A percentile compares a stretch with the other conserved stretches of the same genome.
Conservation (phyloP, 164 flowering plant genomes). For the Berberis vulgaris region DNA sequence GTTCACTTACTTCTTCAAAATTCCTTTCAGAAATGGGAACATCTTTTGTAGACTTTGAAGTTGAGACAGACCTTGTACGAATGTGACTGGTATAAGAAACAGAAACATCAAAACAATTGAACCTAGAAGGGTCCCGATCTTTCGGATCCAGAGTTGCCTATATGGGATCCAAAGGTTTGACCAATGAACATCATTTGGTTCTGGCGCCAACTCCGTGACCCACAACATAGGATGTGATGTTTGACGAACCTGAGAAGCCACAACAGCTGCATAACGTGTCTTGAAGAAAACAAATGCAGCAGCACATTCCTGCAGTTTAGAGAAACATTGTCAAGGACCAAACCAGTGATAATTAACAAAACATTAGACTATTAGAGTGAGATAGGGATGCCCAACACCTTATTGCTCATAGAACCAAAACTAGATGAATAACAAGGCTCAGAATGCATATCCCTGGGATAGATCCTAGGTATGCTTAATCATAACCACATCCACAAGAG, state of each 20-base stretch:
- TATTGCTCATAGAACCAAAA: neutral
- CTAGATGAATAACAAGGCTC: neutral
- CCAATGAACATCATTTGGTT: conserved; percentile 88
- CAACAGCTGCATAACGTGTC: conserved; percentile 73
- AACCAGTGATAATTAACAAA: neutral
- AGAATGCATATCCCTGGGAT: no score
- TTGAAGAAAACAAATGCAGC: conserved; percentile 91
- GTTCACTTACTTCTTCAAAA: conserved; percentile 48
- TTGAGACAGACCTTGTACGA: conserved; percentile 75
- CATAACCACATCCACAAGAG: no score
- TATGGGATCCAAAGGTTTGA: conserved; percentile 74
- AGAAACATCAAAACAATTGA: conserved; percentile 53
- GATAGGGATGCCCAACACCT: neutral
- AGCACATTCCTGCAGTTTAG: conserved; percentile 57
- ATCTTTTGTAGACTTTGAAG: conserved; percentile 43
- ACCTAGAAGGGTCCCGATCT: conserved; percentile 50
- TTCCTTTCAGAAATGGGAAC: conserved; percentile 62
- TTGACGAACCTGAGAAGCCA: conserved; percentile 65
- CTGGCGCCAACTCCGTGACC: conserved; percentile 91
- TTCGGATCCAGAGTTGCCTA: conserved; percentile 79
- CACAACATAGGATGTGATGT: conserved; percentile 86
- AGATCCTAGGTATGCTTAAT: no score
- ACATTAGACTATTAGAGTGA: neutral
- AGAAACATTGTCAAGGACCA: conserved; percentile 4
- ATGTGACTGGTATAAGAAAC: conserved; percentile 72